Evolutionary conservation across 352 stramenopile genomes (phyloP), one percentile per base, ranked within the genome.

Genomic region (Phytopythium vexans): DNA sequence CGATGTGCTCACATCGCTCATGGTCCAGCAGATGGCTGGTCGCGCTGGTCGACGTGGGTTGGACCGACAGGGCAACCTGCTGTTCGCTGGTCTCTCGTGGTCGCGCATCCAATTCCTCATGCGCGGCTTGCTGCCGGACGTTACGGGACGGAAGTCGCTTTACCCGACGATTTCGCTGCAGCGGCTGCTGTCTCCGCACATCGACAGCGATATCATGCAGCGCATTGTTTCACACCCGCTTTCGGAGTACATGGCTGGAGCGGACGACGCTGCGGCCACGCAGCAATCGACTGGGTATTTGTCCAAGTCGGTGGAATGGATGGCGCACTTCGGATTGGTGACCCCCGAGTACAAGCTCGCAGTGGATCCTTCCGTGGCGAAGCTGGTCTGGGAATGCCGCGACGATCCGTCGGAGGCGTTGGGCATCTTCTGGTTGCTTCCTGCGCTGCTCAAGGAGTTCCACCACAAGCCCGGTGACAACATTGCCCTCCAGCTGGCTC

Each of bases 21-120:
- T 99, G 88, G 96, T 98, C 12, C 96, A 99, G 73, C 97, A 99
- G 75, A 99, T 99, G 96, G 94, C 97, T 75, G 97, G 97, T 69
- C 93, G 97, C 72, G 96, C 97, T 34, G 97, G 97, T 60, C 94
- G 97, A 65, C 92, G 97, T 87, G 97, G 97, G 64, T 87, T 99
- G 52, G 97, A 99, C 71, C 87, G 96, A 34, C 95, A 99, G 72
- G 96, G 96, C 66, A 98, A 98, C 72, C 80, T 99, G 42, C 78
- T 99, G 42, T 99, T 98, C 65, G 87, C 96, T 34, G 95, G 95
- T 54, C 86, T 98, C 56, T 87, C 94, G 44, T 98, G 92, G 89
- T 76, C 82, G 32, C 94, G 96, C 58, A 98, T 99, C 64, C 92
- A 98, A 59, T 97, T 97, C 64, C 76, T 99, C 41, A 98, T 99